phyloP scores from a whole-genome alignment of 2,329 filamentous ascomycete species.

The Ophiocordyceps camponoti-floridani region DNA sequence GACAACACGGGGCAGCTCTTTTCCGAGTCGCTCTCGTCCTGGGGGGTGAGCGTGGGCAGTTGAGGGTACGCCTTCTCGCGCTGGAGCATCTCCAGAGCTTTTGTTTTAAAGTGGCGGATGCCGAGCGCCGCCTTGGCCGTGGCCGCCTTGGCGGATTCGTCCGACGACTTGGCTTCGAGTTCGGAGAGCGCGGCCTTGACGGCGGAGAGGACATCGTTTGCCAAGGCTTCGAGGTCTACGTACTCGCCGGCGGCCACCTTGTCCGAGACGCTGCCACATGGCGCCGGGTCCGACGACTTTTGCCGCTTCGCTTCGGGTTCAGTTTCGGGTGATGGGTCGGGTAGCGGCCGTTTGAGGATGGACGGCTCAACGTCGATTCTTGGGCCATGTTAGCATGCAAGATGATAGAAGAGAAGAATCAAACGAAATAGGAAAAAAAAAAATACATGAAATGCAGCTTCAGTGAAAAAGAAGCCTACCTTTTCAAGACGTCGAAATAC shows the following conservation, averaged over 20 bases:
- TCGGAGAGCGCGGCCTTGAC: conserved; percentile 30
- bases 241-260: conserved; percentile 35
- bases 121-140: conserved; percentile 21
- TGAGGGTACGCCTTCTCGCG: conserved; percentile 38
- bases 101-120: conserved; percentile 40
- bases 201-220: conserved; percentile 34
- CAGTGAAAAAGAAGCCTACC: conserved; percentile 10
- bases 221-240: conserved; percentile 45
- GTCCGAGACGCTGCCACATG: conserved; percentile 28
- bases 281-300: conserved; percentile 29
- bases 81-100: conserved; percentile 42
- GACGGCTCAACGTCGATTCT: conserved; percentile 37
- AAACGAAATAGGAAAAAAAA: neutral
- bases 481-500: conserved; percentile 18
- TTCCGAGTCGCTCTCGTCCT: conserved; percentile 17
- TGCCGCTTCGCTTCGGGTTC: conserved; percentile 43
- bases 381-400: neutral
- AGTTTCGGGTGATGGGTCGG: conserved; percentile 21
- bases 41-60: conserved; percentile 17
- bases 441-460: no score
- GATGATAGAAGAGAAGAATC: neutral
- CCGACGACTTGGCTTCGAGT: conserved; percentile 18
- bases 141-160: conserved; percentile 9
- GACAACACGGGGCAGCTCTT: conserved; percentile 48
- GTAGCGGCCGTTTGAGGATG: conserved; percentile 35